Evolutionary conservation across 768 basidiomycete species (phyloP).

Genomic region (Xerocomellus amylosporus): DNA sequence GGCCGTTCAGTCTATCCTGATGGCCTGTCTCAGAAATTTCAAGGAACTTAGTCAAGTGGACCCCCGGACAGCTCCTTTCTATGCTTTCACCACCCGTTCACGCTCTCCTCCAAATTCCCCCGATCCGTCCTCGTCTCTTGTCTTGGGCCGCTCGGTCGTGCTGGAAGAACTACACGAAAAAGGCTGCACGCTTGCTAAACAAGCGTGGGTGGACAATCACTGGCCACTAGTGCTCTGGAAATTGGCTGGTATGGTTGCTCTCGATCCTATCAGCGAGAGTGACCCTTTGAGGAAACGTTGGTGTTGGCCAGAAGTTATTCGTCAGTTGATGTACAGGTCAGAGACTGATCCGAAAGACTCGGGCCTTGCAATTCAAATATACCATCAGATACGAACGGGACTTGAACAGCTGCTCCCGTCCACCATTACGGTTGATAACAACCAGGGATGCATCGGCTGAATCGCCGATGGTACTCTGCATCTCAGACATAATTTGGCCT

Average conservation of each 20-base stretch:
- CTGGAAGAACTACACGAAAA: slow-evolving; percentile 49
- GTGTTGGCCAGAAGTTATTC: slow-evolving; percentile 79
- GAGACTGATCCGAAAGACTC: slow-evolving; percentile 9
- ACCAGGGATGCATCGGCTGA: slow-evolving; percentile 80
- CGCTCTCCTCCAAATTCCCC: slow-evolving; percentile 26
- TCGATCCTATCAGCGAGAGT: slow-evolving; percentile 62
- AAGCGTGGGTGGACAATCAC: slow-evolving; percentile 89
- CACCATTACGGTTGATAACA: slow-evolving; percentile 75
- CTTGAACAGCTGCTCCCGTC: slow-evolving; percentile 70
- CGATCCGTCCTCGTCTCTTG: slow-evolving; percentile 18
- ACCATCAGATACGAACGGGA: slow-evolving; percentile 81
- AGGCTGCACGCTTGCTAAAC: slow-evolving; percentile 68
- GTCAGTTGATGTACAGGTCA: slow-evolving; percentile 85
- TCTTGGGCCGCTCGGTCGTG: slow-evolving; percentile 53
- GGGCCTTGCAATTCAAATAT: not conserved
- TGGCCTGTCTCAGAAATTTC: slow-evolving; percentile 41
- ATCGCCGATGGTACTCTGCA: slow-evolving; percentile 80
- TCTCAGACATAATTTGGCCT: slow-evolving; percentile 68
- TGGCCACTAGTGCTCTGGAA: slow-evolving; percentile 95
- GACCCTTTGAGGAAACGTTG: slow-evolving; percentile 55
- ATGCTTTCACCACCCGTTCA: slow-evolving; percentile 50
- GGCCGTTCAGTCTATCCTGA: not conserved
- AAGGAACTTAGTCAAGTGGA: slow-evolving; percentile 53
- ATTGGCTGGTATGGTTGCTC: slow-evolving; percentile 75
- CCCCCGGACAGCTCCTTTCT: slow-evolving; percentile 53